Percentiles rank a stretch among this genome's conserved stretches.
phyloP scores from a whole-genome alignment of 495 filamentous ascomycete genomes.

The Hapsidospora chrysogenum region DNA sequence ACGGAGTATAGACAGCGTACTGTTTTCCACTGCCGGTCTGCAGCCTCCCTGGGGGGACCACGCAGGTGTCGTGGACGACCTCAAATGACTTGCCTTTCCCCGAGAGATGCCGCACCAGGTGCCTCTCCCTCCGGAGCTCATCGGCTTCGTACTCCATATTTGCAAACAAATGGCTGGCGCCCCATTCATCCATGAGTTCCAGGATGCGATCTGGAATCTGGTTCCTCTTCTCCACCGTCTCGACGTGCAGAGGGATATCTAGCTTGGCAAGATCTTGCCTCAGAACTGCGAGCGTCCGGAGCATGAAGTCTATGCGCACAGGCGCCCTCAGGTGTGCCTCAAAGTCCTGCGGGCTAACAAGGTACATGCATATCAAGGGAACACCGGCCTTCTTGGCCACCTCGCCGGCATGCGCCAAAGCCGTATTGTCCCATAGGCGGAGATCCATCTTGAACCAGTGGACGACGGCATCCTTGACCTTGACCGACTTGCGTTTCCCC shows the following conservation, averaged over 20 bases:
- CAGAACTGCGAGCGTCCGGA: constrained; percentile 49
- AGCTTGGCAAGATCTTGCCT: constrained; percentile 48
- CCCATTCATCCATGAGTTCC: constrained; percentile 55
- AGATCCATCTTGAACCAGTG: constrained; percentile 90
- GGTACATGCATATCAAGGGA: constrained; percentile 59
- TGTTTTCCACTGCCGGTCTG: constrained; percentile 49
- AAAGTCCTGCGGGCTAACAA: constrained; percentile 74
- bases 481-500: constrained; percentile 22
- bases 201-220: constrained; percentile 46
- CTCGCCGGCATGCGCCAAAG: constrained; percentile 47
- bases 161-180: constrained; percentile 52
- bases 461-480: constrained; percentile 47
- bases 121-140: constrained; percentile 56
- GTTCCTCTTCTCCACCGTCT: constrained; percentile 49
- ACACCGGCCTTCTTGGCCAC: constrained; percentile 45
- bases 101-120: constrained; percentile 40
- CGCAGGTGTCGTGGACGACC: constrained; percentile 61
- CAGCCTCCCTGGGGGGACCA: constrained; percentile 58
- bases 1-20: constrained; percentile 74
- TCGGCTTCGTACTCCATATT: constrained; percentile 72
- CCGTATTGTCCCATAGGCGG: constrained; percentile 57
- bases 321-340: constrained; percentile 65
- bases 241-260: constrained; percentile 67
- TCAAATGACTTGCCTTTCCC: constrained; percentile 46
- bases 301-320: constrained; percentile 61